Conservation (phyloP, 75 land plant genomes). For the Selaginella tamariscina region DNA sequence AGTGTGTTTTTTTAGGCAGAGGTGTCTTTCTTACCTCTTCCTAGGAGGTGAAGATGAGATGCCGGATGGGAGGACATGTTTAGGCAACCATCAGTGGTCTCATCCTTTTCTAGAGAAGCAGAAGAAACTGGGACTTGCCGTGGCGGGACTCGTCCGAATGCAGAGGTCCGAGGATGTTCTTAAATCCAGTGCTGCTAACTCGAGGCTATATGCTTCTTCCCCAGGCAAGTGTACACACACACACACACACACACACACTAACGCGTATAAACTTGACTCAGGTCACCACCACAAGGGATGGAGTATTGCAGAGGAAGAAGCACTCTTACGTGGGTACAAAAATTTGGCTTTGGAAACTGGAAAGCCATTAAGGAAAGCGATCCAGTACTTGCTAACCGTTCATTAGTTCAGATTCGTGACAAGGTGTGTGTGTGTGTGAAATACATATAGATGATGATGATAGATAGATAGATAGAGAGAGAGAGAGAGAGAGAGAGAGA, state of each 20-base stretch:
- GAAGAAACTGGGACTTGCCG: not conserved
- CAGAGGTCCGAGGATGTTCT: not conserved
- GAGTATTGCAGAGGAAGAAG: slow-evolving; percentile 30
- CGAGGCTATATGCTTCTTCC: not conserved
- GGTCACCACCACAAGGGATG: not conserved
- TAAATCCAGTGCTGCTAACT: not conserved
- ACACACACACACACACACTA: too few species aligned
- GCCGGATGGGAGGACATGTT: not conserved
- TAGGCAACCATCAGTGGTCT: slow-evolving; percentile 6
- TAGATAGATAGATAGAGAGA: not conserved
- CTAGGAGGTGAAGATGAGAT: slow-evolving; percentile 5
- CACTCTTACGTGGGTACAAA: slow-evolving; percentile 20
- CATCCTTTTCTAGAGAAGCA: slow-evolving; percentile 1
- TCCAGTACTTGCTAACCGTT: slow-evolving; percentile 17
- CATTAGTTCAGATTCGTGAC: slow-evolving; percentile 17
- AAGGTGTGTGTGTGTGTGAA: slow-evolving; percentile 16
- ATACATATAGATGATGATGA: slow-evolving; percentile 12
- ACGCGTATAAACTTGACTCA: too few species aligned
- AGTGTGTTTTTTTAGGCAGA: not conserved
- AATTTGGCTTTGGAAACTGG: slow-evolving; percentile 28
- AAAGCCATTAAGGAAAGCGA: slow-evolving; percentile 54
- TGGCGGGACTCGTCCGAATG: not conserved
- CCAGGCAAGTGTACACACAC: not conserved
- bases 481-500: too few species aligned
- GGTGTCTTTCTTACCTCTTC: not conserved